Percentiles rank a stretch among this genome's conserved stretches.
Conservation (phyloP, 2,329 filamentous ascomycete species). For the Epichloe uncinata region DNA sequence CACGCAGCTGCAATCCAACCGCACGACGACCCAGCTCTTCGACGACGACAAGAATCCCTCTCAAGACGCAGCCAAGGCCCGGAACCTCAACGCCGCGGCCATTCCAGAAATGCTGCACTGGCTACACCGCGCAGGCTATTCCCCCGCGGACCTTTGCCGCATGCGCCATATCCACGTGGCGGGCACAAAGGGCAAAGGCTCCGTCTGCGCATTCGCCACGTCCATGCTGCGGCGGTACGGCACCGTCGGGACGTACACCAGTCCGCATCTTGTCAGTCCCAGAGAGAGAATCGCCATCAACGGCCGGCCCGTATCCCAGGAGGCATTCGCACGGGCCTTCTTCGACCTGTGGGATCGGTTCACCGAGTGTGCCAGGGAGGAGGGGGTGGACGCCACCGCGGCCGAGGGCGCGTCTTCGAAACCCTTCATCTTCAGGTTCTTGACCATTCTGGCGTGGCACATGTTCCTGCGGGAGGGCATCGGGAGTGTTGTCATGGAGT, state of each 20-base stretch:
- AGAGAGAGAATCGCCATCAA: conserved; percentile 74
- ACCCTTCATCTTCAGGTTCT: conserved; percentile 83
- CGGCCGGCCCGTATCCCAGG: conserved; percentile 53
- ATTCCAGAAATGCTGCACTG: conserved; percentile 74
- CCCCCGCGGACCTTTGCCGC: conserved; percentile 30
- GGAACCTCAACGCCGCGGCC: conserved; percentile 53
- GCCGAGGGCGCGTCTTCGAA: conserved; percentile 49
- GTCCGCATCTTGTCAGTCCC: conserved; percentile 71
- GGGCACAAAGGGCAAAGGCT: conserved; percentile 91
- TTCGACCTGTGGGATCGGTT: conserved; percentile 69
- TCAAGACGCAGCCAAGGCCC: conserved; percentile 29
- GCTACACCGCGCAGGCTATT: conserved; percentile 62
- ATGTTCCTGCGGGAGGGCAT: conserved; percentile 67
- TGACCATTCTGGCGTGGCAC: conserved; percentile 82
- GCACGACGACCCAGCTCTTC: conserved; percentile 45
- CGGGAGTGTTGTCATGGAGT: conserved; percentile 72
- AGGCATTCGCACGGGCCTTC: conserved; percentile 62
- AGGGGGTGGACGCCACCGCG: conserved; percentile 24
- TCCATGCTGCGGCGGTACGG: conserved; percentile 49
- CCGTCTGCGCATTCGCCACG: conserved; percentile 71
- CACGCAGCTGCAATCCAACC: conserved; percentile 68
- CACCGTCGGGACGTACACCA: conserved; percentile 65
- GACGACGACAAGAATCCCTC: conserved; percentile 14
- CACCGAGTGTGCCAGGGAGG: conserved; percentile 23
- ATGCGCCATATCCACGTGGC: conserved; percentile 64